Conservation (phyloP, 2,329 filamentous ascomycete genomes). For the Beauveria bassiana region DNA sequence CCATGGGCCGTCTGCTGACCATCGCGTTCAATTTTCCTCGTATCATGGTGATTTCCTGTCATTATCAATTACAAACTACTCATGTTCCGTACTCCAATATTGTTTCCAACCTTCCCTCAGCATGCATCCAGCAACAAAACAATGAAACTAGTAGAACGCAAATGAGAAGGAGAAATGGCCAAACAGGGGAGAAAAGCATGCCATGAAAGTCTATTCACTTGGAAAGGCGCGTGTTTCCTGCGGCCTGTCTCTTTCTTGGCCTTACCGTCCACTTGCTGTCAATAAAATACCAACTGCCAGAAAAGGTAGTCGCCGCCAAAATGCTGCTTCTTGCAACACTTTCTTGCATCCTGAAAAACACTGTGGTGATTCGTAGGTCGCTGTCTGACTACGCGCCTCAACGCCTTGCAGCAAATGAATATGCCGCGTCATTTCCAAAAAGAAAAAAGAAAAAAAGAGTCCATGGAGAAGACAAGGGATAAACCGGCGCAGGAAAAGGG, state of each 20-base stretch:
- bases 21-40: too few relatives aligned
- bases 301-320: neutral
- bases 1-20: too few relatives aligned
- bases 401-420: neutral
- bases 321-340: neutral
- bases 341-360: neutral
- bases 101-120: conserved; percentile 1
- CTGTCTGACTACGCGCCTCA: neutral
- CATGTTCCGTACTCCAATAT: conserved; percentile 2
- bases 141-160: neutral
- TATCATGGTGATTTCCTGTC: conserved; percentile 1
- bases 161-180: neutral
- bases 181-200: neutral
- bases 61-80: conserved; percentile 10
- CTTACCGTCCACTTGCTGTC: neutral
- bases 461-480: neutral
- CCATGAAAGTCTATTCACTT: neutral
- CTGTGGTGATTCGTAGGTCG: neutral
- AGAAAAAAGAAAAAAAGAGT: neutral
- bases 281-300: neutral
- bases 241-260: neutral
- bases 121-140: neutral
- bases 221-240: neutral
- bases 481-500: neutral
- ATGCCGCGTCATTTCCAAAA: neutral